Evolutionary conservation across 1,284 basidiomycete species (phyloP).

Genomic region (Schizophyllum amplum): DNA sequence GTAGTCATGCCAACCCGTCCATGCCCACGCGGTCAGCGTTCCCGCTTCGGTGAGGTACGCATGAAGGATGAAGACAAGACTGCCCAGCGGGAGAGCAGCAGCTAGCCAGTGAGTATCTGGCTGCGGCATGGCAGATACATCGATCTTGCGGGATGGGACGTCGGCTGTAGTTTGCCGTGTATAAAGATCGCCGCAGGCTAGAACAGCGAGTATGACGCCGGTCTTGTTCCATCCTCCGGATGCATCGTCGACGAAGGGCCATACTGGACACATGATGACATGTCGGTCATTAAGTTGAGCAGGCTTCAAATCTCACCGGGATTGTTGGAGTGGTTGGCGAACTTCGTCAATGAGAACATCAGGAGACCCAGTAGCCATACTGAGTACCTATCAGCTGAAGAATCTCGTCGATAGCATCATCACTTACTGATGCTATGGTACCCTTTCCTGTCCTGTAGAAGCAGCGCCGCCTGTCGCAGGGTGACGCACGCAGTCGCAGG

Average conservation of each 20-base stretch:
- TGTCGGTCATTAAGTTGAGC: background rate
- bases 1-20: constrained; percentile 69
- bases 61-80: constrained; percentile 72
- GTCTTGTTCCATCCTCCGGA: constrained; percentile 71
- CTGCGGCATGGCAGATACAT: constrained; percentile 4
- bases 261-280: constrained; percentile 39
- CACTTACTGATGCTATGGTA: background rate
- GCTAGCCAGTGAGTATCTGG: constrained; percentile 32
- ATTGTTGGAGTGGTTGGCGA: constrained; percentile 75
- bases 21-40: constrained; percentile 85
- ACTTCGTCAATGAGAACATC: constrained; percentile 66
- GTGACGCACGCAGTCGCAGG: constrained; percentile 28
- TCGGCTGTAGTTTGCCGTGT: no score
- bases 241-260: constrained; percentile 67
- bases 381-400: background rate
- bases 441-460: background rate
- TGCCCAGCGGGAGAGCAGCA: constrained; percentile 60
- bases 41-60: constrained; percentile 74
- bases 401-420: background rate
- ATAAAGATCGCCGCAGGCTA: constrained; percentile 34
- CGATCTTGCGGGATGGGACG: background rate
- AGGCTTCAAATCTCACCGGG: constrained; percentile 40
- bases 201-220: constrained; percentile 44
- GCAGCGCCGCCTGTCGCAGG: background rate
- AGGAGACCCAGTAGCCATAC: constrained; percentile 64